Evolutionary conservation across 2,329 filamentous ascomycete genomes (phyloP).

Genomic region (Huntiella abstrusa): DNA sequence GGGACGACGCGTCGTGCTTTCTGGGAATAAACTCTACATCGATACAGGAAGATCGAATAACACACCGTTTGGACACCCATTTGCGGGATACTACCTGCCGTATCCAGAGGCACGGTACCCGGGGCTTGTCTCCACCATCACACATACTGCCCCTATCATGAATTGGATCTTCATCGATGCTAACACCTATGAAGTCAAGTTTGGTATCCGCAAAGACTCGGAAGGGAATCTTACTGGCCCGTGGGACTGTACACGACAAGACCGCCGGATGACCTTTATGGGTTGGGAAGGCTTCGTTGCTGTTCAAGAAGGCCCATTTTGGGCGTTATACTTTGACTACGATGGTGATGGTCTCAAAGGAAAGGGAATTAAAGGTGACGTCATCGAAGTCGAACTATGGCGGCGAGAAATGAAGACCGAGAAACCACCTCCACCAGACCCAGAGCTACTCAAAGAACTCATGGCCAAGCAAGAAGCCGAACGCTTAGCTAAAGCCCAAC

Average conservation of each 20-base stretch:
- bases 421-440: slow-evolving; percentile 9
- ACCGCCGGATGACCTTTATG: slow-evolving; percentile 29
- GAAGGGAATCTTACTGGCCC: slow-evolving; percentile 27
- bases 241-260: slow-evolving; percentile 33
- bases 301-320: slow-evolving; percentile 25
- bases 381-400: slow-evolving; percentile 36
- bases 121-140: slow-evolving; percentile 29
- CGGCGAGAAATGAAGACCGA: slow-evolving; percentile 23
- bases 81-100: slow-evolving; percentile 37
- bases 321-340: slow-evolving; percentile 29
- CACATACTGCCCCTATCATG: slow-evolving; percentile 28
- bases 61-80: slow-evolving; percentile 26
- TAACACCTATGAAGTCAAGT: slow-evolving; percentile 27
- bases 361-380: slow-evolving; percentile 28
- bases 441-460: slow-evolving; percentile 6
- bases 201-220: slow-evolving; percentile 24
- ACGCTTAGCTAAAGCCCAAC: neutral
- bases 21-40: slow-evolving; percentile 24
- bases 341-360: slow-evolving; percentile 26
- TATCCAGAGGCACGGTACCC: slow-evolving; percentile 32
- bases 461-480: slow-evolving; percentile 4
- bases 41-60: slow-evolving; percentile 21
- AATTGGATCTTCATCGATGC: slow-evolving; percentile 32
- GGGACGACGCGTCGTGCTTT: slow-evolving; percentile 26
- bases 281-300: slow-evolving; percentile 32